Percentiles rank a stretch among this genome's conserved stretches.
Conservation (phyloP, 805 yeast genomes). For the Huiozyma sinensis region DNA sequence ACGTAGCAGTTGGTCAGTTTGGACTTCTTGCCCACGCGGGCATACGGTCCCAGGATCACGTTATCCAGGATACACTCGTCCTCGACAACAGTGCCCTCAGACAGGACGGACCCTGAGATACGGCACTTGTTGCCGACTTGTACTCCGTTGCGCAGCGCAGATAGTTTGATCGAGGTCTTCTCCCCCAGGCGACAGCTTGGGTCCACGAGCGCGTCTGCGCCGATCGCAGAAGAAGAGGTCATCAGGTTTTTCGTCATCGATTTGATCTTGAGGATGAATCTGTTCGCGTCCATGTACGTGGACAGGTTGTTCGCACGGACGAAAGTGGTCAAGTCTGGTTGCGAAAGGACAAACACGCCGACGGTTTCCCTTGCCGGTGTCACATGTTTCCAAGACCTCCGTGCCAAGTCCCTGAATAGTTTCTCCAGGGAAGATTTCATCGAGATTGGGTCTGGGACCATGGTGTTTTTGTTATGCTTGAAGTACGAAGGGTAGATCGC, state of each 20-base stretch:
- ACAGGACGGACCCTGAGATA: slow-evolving; percentile 72
- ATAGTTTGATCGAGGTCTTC: slow-evolving; percentile 73
- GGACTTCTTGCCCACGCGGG: slow-evolving; percentile 51
- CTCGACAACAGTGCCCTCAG: slow-evolving; percentile 60
- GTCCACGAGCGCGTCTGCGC: slow-evolving; percentile 79
- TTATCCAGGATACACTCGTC: slow-evolving; percentile 74
- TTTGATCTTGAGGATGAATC: slow-evolving; percentile 58
- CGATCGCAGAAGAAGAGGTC: slow-evolving; percentile 57
- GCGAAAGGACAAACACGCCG: slow-evolving; percentile 61
- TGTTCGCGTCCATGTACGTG: slow-evolving; percentile 82
- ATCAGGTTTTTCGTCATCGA: slow-evolving; percentile 41
- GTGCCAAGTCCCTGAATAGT: slow-evolving; percentile 73
- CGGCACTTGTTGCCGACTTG: slow-evolving; percentile 77
- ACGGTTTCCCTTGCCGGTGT: slow-evolving; percentile 41
- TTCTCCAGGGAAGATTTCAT: slow-evolving; percentile 46
- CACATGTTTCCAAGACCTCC: slow-evolving; percentile 86
- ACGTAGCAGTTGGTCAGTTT: slow-evolving; percentile 73
- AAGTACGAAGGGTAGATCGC: slow-evolving; percentile 23
- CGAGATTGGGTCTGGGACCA: slow-evolving; percentile 20
- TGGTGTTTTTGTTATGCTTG: slow-evolving; percentile 16
- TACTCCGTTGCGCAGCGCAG: slow-evolving; percentile 70
- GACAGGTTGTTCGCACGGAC: slow-evolving; percentile 69
- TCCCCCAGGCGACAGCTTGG: slow-evolving; percentile 60
- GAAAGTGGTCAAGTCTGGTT: slow-evolving; percentile 43
- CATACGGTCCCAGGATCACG: slow-evolving; percentile 70